Base-by-base conservation (phyloP, 371 early-diverging fungal species). In the Rhizopus stolonifer region DNA sequence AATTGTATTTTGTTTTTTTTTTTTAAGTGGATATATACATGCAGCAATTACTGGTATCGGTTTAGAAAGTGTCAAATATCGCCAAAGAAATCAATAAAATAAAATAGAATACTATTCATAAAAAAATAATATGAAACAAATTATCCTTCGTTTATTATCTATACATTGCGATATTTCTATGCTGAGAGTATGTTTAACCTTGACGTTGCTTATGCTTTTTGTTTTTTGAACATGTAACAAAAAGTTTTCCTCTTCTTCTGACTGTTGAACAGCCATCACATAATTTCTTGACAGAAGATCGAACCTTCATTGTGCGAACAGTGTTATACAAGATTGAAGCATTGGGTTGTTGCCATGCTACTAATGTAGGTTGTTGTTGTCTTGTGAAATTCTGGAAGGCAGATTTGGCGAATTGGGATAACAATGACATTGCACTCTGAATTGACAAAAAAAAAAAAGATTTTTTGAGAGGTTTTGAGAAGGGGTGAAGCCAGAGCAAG, bases 221-320 rank as follows among this genome's bases (percentile, higher is more conserved):
- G 67, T 89, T 83, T 69, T 85, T 84, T 75, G 75, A 86, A 73
- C 91, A 91, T 15, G 86, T 76, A 23, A 91, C 88, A 70, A 80
- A 91, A 19, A 89, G 76, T 32, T 83, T 81, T 58, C 88, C 88
- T 40, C 89, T 82, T 58, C 91, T 84, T 61, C 86, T 83, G 38
- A 87, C 90, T 49, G 88, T 87, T 26, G 76, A 81, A 68, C 91
- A 91, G 23, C 88, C 80, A 54, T 89, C 85, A 64, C 92, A 91
- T 65, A 88, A 77, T 63, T 85, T 84, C 75, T 91, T 91, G 63
- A 91, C 86, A 4, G 90, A 87, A 18, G 90, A 84, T 46, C 88
- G 80, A 10, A 90, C 90, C 69, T 91, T 91, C 86, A 90, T 89
- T 34, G 89, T 89, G 33, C 90, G 85, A 46, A 77, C 67, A 36